Conservation (phyloP, 2,329 filamentous ascomycete genomes). For the Aspergillus puulaauensis region DNA sequence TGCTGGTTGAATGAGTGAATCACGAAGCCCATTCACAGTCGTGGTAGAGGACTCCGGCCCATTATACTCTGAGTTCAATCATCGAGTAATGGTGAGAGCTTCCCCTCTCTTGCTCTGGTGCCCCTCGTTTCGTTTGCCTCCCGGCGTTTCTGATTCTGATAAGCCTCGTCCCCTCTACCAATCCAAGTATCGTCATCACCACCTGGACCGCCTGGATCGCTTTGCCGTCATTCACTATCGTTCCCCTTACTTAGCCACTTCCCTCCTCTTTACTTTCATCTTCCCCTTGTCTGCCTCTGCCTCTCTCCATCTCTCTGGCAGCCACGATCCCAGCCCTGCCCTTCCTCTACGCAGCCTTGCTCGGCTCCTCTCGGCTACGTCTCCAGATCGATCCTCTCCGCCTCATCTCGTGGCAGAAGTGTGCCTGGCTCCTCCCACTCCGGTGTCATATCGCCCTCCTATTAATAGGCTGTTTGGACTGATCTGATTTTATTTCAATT, state of each 20-base stretch:
- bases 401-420: neutral
- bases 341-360: neutral
- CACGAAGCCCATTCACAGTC: too few relatives aligned
- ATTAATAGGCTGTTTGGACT: slow-evolving; percentile 12
- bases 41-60: too few relatives aligned
- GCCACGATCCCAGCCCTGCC: neutral
- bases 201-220: neutral
- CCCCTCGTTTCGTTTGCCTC: slow-evolving; percentile 22
- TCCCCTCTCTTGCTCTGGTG: slow-evolving; percentile 7
- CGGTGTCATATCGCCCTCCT: neutral
- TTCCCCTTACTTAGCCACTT: slow-evolving; percentile 4
- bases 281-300: neutral
- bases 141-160: slow-evolving; percentile 33
- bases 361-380: neutral
- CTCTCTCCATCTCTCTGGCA: neutral
- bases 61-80: neutral
- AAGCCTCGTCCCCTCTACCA: slow-evolving; percentile 24
- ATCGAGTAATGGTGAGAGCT: neutral
- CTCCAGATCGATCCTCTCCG: neutral
- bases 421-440: neutral
- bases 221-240: slow-evolving; percentile 3
- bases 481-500: slow-evolving; percentile 13
- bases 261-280: neutral
- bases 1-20: too few relatives aligned
- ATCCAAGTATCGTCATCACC: slow-evolving; percentile 2